Conservation (phyloP, 2,329 filamentous ascomycete species). For the Fusarium poae region DNA sequence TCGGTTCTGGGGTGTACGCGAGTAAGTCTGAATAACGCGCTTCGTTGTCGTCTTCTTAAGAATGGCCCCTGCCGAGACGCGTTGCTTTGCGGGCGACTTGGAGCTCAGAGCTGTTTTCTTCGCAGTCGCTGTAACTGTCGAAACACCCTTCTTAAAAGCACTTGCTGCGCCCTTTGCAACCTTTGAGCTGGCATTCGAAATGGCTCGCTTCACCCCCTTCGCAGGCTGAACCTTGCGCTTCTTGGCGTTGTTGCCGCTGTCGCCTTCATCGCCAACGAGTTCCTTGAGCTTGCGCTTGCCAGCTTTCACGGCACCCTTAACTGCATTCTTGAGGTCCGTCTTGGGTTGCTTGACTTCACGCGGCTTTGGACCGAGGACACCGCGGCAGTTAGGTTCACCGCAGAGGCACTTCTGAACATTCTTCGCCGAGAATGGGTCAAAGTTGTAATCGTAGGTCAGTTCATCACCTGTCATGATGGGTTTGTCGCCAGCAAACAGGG, state of each 20-base stretch:
- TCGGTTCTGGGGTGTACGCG: constrained; percentile 46
- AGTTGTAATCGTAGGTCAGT: constrained; percentile 91
- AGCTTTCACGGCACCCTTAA: constrained; percentile 59
- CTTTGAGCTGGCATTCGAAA: constrained; percentile 54
- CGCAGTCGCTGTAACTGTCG: constrained; percentile 49
- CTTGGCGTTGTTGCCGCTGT: constrained; percentile 61
- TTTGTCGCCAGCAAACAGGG: constrained; percentile 89
- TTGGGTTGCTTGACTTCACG: constrained; percentile 67
- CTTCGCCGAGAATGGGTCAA: constrained; percentile 76
- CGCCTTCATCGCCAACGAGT: constrained; percentile 59
- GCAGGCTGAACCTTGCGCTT: constrained; percentile 57
- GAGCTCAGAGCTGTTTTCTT: constrained; percentile 47
- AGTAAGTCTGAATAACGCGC: constrained; percentile 51
- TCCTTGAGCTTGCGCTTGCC: constrained; percentile 71
- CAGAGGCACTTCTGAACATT: constrained; percentile 77
- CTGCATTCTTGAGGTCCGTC: constrained; percentile 56
- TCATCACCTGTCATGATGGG: constrained; percentile 96
- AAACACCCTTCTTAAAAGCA: constrained; percentile 55
- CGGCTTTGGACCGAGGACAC: constrained; percentile 72
- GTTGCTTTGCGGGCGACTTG: constrained; percentile 48
- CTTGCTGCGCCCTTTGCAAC: constrained; percentile 55
- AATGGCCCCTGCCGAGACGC: constrained; percentile 44
- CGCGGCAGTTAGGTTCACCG: constrained; percentile 73
- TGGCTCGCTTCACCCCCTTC: constrained; percentile 53
- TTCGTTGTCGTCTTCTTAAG: constrained; percentile 51